Evolutionary conservation across 768 basidiomycete species (phyloP).

Genomic region (Pisolithus orientalis): DNA sequence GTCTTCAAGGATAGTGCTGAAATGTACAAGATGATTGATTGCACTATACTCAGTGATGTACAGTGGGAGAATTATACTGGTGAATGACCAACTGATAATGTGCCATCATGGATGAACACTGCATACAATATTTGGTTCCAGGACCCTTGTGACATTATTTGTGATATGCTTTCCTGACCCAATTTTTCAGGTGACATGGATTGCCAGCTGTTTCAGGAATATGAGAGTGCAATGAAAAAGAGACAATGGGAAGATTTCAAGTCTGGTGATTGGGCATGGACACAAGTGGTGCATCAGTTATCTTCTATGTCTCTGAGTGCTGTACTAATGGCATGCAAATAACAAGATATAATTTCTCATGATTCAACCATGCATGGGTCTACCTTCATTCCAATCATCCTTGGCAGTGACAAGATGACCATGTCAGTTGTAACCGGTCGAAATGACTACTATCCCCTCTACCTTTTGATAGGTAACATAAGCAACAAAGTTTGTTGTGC

Average conservation of each 20-base stretch:
- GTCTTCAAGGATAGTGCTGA: too few species aligned
- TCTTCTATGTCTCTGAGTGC: too few species aligned
- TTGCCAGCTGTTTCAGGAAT: conserved; percentile 6
- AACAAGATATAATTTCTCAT: conserved; percentile 8
- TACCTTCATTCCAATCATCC: conserved; percentile 10
- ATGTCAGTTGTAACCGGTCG: conserved; percentile 12
- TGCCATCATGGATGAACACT: conserved; percentile 21
- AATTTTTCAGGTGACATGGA: conserved; percentile 17
- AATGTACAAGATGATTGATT: too few species aligned
- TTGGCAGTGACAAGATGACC: conserved; percentile 15
- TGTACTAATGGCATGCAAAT: conserved; percentile 1
- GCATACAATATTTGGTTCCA: conserved; percentile 24
- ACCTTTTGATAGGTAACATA: conserved; percentile 13
- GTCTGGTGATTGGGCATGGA: conserved; percentile 7
- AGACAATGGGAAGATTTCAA: too few species aligned
- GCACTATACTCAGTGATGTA: too few species aligned
- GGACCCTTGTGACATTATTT: conserved; percentile 9
- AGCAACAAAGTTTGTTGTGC: conserved; percentile 7
- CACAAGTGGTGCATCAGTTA: conserved; percentile 3
- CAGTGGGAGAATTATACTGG: too few species aligned
- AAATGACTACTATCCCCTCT: conserved; percentile 13
- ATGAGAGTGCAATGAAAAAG: too few species aligned
- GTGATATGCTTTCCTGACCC: conserved; percentile 16
- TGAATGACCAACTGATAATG: neutral
- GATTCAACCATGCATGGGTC: conserved; percentile 8